Evolutionary conservation across 129 eudicot genomes (phyloP).

Genomic region (Lactuca saligna): DNA sequence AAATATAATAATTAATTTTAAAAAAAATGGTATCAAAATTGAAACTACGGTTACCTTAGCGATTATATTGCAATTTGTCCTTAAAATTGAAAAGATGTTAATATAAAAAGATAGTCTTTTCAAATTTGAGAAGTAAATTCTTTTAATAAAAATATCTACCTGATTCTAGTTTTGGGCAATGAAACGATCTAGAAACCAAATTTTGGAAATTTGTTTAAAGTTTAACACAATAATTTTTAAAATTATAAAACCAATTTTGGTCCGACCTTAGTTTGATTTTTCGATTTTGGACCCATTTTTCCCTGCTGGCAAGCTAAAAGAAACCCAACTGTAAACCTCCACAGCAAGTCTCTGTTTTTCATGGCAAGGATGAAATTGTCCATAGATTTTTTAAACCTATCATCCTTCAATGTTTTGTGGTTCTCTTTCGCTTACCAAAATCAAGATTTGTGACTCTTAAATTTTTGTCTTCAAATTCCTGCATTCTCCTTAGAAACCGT

Average conservation of each 20-base stretch:
- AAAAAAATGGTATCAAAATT: too few species aligned
- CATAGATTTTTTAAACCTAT: not conserved
- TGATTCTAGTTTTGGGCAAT: too few species aligned
- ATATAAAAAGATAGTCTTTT: too few species aligned
- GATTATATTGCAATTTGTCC: too few species aligned
- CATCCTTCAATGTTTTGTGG: constrained; percentile 23
- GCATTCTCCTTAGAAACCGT: constrained; percentile 17
- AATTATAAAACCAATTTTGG: not conserved
- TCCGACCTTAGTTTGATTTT: not conserved
- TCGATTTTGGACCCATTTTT: not conserved
- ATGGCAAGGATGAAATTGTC: not conserved
- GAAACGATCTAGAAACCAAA: too few species aligned
- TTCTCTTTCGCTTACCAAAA: constrained; percentile 14
- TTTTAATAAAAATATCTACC: too few species aligned
- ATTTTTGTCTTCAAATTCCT: constrained; percentile 13
- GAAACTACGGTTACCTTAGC: too few species aligned
- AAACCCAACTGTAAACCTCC: not conserved
- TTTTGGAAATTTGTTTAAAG: too few species aligned
- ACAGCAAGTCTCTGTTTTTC: not conserved
- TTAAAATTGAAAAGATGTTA: too few species aligned
- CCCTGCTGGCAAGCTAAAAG: not conserved
- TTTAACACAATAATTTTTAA: too few species aligned
- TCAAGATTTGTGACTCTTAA: constrained; percentile 24
- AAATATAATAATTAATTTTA: too few species aligned
- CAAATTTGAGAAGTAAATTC: too few species aligned